A percentile compares a stretch with the other conserved stretches of the same genome.
These are phyloP conservation scores for Trichoderma harzianum DNA, from an alignment of 2,329 filamentous ascomycete genomes.

Conservation along the genomic window DNA sequence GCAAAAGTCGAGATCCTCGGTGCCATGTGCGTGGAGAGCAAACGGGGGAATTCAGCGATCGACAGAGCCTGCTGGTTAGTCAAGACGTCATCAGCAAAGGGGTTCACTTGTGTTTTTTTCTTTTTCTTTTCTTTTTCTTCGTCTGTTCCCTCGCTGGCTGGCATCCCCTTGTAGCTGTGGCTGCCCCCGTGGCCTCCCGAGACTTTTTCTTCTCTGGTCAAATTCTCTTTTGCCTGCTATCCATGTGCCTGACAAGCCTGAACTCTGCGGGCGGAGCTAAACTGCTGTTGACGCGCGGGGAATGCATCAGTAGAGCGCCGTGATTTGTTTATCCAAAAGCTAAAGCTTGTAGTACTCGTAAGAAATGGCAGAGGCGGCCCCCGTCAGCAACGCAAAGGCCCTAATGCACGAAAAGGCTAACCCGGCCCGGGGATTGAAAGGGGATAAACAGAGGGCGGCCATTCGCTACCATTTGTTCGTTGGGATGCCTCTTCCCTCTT, in stretches of 20 bases:
- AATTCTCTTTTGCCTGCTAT: not conserved
- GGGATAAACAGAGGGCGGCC: not conserved
- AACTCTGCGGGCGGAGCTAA: not conserved
- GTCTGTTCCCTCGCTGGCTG: not conserved
- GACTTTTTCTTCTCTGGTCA: not conserved
- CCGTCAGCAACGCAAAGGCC: not conserved
- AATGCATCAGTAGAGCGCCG: not conserved
- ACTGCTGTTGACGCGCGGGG: not conserved
- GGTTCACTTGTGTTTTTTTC: not conserved
- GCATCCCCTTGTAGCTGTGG: not conserved
- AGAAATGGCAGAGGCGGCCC: not conserved
- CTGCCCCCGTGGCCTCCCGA: not conserved
- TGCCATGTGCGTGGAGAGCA: constrained; percentile 6
- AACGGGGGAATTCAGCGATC: constrained; percentile 8
- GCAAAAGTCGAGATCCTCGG: constrained; percentile 17
- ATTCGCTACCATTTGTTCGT: not conserved
- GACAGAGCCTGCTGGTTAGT: not conserved
- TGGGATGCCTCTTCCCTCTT: not conserved
- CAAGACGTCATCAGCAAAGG: not conserved
- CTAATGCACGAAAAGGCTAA: not conserved
- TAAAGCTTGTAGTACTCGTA: not conserved
- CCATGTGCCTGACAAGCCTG: not conserved
- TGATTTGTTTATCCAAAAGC: not conserved
- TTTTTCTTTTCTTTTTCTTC: too few species aligned
- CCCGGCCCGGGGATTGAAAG: constrained; percentile 1